These are phyloP conservation scores for Platanthera guangdongensis DNA, from an alignment of 106 monocot species.

Conservation along the genomic window DNA sequence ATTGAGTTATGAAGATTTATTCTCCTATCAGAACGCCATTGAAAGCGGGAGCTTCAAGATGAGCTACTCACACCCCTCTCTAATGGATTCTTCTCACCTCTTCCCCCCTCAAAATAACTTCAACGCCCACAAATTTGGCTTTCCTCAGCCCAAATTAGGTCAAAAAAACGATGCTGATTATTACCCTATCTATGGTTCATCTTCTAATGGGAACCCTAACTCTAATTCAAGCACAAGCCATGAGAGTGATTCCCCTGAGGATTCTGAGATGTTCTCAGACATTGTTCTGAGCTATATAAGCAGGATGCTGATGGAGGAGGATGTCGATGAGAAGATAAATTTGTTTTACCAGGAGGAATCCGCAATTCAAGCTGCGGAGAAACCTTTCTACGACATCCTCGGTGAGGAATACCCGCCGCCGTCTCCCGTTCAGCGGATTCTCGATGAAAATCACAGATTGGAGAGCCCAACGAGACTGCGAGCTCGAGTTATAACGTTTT, in stretches of 20 bases:
- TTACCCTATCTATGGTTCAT: not conserved
- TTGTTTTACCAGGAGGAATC: constrained; percentile 36
- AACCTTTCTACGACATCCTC: constrained; percentile 79
- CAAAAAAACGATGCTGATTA: not conserved
- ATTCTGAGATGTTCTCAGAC: constrained; percentile 39
- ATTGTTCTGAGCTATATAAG: constrained; percentile 59
- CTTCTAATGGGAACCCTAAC: not conserved
- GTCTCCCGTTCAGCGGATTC: constrained; percentile 1
- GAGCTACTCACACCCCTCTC: not conserved
- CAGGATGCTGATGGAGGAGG: constrained; percentile 82
- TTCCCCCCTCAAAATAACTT: not conserved
- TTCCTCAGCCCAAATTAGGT: not conserved
- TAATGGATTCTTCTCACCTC: not conserved
- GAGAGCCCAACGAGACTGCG: constrained; percentile 11
- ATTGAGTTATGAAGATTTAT: constrained; percentile 12
- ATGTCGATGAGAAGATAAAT: constrained; percentile 62
- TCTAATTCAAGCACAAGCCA: constrained; percentile 1
- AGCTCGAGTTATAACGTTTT: constrained; percentile 2
- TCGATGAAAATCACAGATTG: not conserved
- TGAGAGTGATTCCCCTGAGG: constrained; percentile 21
- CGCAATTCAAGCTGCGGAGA: constrained; percentile 63
- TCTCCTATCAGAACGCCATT: constrained; percentile 1
- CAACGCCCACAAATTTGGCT: not conserved
- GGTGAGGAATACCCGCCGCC: constrained; percentile 53
- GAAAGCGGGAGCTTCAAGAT: not conserved